Conservation (phyloP, 768 basidiomycete genomes). For the Suillus decipiens region DNA sequence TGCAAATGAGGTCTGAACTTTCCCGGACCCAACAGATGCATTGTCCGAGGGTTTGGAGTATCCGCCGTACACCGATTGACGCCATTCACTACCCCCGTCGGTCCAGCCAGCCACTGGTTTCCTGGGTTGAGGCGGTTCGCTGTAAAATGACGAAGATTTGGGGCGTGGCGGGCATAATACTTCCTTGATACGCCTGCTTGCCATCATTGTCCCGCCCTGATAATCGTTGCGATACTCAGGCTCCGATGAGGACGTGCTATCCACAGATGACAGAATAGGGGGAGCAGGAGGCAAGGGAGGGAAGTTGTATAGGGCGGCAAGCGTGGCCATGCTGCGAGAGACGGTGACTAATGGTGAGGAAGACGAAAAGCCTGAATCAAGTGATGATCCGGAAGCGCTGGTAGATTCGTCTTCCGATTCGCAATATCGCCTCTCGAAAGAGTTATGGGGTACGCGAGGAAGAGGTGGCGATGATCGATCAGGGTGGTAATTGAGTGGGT, state of each 20-base stretch:
- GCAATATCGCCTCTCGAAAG: slow-evolving; percentile 31
- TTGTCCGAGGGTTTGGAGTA: slow-evolving; percentile 44
- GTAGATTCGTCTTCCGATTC: slow-evolving; percentile 45
- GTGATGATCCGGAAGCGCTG: slow-evolving; percentile 38
- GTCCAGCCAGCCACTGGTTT: slow-evolving; percentile 66
- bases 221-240: slow-evolving; percentile 43
- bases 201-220: slow-evolving; percentile 70
- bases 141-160: slow-evolving; percentile 38
- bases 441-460: slow-evolving; percentile 44
- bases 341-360: slow-evolving; percentile 24
- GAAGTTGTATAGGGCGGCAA: slow-evolving; percentile 46
- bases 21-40: slow-evolving; percentile 32
- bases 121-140: slow-evolving; percentile 36
- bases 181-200: slow-evolving; percentile 54
- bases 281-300: slow-evolving; percentile 56
- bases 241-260: slow-evolving; percentile 24
- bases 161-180: slow-evolving; percentile 42
- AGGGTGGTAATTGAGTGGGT: slow-evolving; percentile 51
- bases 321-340: slow-evolving; percentile 37
- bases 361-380: slow-evolving; percentile 34
- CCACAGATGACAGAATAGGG: slow-evolving; percentile 35
- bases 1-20: slow-evolving; percentile 46
- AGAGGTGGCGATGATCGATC: slow-evolving; percentile 41
- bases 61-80: slow-evolving; percentile 56
- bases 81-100: slow-evolving; percentile 67